phyloP scores from a whole-genome alignment of 2,329 filamentous ascomycete genomes.

The Fusarium protoensiforme region DNA sequence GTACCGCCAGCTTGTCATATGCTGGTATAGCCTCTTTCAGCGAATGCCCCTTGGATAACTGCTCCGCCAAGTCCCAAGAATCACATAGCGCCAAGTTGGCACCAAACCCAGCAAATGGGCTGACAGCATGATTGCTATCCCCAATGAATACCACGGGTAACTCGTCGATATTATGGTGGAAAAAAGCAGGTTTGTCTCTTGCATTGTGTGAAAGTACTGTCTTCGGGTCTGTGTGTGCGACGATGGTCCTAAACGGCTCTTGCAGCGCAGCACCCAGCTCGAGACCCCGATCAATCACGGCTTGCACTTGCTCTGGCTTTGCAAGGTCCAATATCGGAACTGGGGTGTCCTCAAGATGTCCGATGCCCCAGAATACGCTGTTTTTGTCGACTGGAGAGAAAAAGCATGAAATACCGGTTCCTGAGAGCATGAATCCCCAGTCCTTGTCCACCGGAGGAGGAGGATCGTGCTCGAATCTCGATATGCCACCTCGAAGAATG shows the following conservation, averaged over 20 bases:
- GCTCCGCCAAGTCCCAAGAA: conserved; percentile 57
- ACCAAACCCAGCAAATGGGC: conserved; percentile 60
- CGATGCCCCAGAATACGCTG: conserved; percentile 56
- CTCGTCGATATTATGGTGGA: conserved; percentile 43
- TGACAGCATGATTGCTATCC: conserved; percentile 62
- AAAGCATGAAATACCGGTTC: conserved; percentile 55
- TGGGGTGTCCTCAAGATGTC: conserved; percentile 43
- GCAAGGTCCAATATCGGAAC: conserved; percentile 18
- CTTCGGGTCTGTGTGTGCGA: conserved; percentile 52
- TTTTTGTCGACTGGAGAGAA: conserved; percentile 56
- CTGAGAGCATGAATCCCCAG: conserved; percentile 55
- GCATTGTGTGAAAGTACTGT: conserved; percentile 54
- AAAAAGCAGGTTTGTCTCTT: conserved; percentile 57
- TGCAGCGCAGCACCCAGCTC: conserved; percentile 49
- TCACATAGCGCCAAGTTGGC: conserved; percentile 61
- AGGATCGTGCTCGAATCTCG: conserved; percentile 48
- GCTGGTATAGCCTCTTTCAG: conserved; percentile 43
- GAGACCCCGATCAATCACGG: conserved; percentile 46
- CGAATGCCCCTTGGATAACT: conserved; percentile 45
- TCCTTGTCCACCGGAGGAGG: conserved; percentile 49
- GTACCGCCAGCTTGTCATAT: conserved; percentile 52
- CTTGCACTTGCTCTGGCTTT: conserved; percentile 36
- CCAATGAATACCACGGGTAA: conserved; percentile 57
- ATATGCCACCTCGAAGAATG: conserved; percentile 51
- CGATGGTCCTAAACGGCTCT: conserved; percentile 53